These are phyloP conservation scores for Lachnellula hyalina DNA, from an alignment of 2,329 filamentous ascomycete species.

Conservation along the genomic window DNA sequence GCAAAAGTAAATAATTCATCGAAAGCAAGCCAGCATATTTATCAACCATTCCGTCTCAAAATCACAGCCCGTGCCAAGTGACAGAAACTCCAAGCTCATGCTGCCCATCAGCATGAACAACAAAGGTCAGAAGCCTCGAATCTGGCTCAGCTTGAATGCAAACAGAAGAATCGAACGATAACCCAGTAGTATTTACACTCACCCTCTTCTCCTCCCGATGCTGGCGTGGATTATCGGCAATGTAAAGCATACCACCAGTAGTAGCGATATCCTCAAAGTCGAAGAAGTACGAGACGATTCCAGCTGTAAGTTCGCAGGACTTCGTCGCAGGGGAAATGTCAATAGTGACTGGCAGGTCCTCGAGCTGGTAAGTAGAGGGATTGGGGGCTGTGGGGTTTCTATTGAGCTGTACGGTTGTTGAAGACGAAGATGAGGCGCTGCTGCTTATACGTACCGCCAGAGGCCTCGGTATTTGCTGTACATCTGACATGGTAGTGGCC, in stretches of 20 bases:
- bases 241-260: not conserved
- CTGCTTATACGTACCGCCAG: not conserved
- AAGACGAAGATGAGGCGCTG: not conserved
- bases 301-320: not conserved
- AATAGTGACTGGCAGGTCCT: not conserved
- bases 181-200: not conserved
- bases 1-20: no score
- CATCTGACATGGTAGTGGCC: not conserved
- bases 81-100: not conserved
- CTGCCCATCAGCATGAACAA: not conserved
- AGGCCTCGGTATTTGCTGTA: not conserved
- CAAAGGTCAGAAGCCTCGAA: not conserved
- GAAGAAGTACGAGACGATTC: not conserved
- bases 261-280: not conserved
- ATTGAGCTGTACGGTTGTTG: not conserved
- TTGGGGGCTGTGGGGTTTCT: not conserved
- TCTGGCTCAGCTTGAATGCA: not conserved
- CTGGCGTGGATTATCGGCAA: not conserved
- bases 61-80: not conserved
- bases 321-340: not conserved
- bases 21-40: no score
- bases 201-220: not conserved
- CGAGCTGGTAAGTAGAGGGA: not conserved
- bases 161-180: not conserved
- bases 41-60: no score